Conservation (phyloP, 306 rosid species). For the Cicer chorassanicum region DNA sequence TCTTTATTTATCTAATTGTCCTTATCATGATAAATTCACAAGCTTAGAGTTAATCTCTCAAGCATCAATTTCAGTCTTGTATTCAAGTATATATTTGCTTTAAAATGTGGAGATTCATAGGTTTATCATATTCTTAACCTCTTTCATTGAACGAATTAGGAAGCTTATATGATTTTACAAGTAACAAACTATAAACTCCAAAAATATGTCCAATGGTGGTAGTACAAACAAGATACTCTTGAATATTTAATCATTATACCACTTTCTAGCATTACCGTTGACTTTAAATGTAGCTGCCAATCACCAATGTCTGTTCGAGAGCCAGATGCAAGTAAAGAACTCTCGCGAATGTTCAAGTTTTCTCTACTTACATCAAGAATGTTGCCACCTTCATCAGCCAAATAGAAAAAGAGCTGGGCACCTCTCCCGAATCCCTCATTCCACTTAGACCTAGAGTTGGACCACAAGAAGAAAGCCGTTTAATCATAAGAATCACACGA, state of each 20-base stretch:
- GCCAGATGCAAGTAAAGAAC: conserved; percentile 79
- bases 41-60: neutral
- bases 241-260: conserved; percentile 29
- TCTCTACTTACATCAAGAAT: conserved; percentile 62
- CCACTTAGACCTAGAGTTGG: conserved; percentile 62
- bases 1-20: neutral
- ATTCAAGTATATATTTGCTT: conserved; percentile 17
- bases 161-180: conserved; percentile 17
- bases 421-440: conserved; percentile 54
- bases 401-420: conserved; percentile 85
- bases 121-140: conserved; percentile 35
- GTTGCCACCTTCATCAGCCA: conserved; percentile 88
- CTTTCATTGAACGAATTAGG: conserved; percentile 29
- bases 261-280: conserved; percentile 65
- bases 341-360: conserved; percentile 52
- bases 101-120: conserved; percentile 26
- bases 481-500: conserved; percentile 19
- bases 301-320: conserved; percentile 77
- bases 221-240: conserved; percentile 8
- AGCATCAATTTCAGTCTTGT: neutral
- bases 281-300: conserved; percentile 94
- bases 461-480: conserved; percentile 41
- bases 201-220: conserved; percentile 20
- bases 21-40: neutral
- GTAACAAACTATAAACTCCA: conserved; percentile 35